These are phyloP conservation scores for Penicillium daleae DNA, from an alignment of 495 filamentous ascomycete genomes.

Conservation along the genomic window DNA sequence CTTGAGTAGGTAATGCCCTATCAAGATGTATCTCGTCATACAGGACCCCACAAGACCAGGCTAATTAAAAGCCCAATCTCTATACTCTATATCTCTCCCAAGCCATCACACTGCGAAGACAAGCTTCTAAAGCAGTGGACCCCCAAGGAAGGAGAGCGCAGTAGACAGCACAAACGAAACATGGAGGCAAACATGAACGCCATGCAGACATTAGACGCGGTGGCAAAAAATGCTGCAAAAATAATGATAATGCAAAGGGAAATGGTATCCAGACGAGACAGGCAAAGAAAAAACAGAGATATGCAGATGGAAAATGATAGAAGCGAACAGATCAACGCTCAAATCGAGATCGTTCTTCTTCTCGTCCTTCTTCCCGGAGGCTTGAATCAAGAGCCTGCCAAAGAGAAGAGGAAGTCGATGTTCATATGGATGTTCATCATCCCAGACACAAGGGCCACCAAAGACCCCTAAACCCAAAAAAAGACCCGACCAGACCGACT, in stretches of 20 bases:
- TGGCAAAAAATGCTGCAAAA: constrained; percentile 20
- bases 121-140: no score
- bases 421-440: not conserved
- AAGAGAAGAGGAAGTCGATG: not conserved
- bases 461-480: not conserved
- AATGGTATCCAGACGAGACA: constrained; percentile 31
- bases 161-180: constrained; percentile 10
- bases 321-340: not conserved
- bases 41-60: constrained; percentile 2
- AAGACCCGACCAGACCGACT: constrained; percentile 23
- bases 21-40: not conserved
- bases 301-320: constrained; percentile 10
- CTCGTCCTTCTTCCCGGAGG: not conserved
- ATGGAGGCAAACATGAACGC: constrained; percentile 12
- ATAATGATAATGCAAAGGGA: constrained; percentile 22
- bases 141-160: not conserved
- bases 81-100: constrained; percentile 16
- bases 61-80: constrained; percentile 9
- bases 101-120: not conserved
- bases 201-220: constrained; percentile 14
- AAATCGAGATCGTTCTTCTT: not conserved
- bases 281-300: constrained; percentile 16
- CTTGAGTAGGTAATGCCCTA: not conserved
- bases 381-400: not conserved
- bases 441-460: not conserved